Conservation (phyloP, 768 basidiomycete genomes). For the Mycena sanguinolenta region DNA sequence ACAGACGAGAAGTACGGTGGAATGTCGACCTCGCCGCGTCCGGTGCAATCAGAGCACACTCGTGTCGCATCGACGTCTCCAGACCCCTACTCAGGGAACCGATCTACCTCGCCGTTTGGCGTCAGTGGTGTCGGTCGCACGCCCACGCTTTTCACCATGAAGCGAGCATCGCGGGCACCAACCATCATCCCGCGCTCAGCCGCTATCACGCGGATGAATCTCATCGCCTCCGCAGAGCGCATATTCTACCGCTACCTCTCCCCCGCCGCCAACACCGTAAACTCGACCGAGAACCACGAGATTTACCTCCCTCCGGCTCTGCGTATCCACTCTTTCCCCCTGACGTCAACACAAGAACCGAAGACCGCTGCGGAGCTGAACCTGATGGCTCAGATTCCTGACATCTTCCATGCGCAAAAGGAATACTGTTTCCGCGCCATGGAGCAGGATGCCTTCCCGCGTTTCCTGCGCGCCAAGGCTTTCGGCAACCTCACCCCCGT, state of each 20-base stretch:
- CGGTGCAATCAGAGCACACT: conserved; percentile 55
- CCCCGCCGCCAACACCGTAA: conserved; percentile 79
- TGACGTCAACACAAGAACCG: conserved; percentile 81
- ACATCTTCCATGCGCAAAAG: conserved; percentile 98
- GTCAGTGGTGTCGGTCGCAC: conserved; percentile 77
- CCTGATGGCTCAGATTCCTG: conserved; percentile 91
- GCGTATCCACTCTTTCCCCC: conserved; percentile 91
- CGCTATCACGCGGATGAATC: conserved; percentile 90
- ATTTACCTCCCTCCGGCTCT: conserved; percentile 96
- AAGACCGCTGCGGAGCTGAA: conserved; percentile 75
- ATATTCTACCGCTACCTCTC: conserved; percentile 96
- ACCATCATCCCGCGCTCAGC: conserved; percentile 93
- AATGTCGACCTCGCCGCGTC: conserved; percentile 49
- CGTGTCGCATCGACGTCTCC: conserved; percentile 65
- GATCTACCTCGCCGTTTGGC: conserved; percentile 81
- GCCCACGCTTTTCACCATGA: conserved; percentile 80
- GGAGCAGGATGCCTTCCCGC: conserved; percentile 94
- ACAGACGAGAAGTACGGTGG: conserved; percentile 64
- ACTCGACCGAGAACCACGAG: conserved; percentile 93
- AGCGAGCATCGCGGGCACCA: conserved; percentile 89
- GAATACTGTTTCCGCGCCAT: conserved; percentile 97
- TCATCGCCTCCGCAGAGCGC: conserved; percentile 94
- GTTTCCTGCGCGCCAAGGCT: conserved; percentile 97
- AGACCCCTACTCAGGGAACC: conserved; percentile 57
- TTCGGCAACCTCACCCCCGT: conserved; percentile 97